Conservation (phyloP, 495 filamentous ascomycete genomes). For the Tricharina praecox region DNA sequence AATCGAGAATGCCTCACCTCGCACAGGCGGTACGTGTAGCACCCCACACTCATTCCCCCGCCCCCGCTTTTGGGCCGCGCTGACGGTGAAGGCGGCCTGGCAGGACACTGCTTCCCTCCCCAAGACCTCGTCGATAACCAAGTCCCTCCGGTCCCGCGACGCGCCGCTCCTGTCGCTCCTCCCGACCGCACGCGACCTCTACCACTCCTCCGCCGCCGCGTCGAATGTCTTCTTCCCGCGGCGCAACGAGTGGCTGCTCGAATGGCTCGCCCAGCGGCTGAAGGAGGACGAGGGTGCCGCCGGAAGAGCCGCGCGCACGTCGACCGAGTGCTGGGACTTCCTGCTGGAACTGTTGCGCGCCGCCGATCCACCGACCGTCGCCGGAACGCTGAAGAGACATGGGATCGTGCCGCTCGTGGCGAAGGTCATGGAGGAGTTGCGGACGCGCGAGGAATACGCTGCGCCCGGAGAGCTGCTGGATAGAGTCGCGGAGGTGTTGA, state of each 20-base stretch:
- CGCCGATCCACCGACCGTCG: conserved; percentile 1
- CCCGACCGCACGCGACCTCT: conserved; percentile 12
- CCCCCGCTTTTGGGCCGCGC: too few relatives aligned
- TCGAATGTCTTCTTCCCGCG: conserved; percentile 14
- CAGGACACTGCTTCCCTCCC: not conserved
- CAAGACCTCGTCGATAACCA: conserved; percentile 7
- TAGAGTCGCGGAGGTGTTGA: not conserved
- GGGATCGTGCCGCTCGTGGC: conserved; percentile 17
- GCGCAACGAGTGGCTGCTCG: conserved; percentile 23
- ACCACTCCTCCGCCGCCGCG: not conserved
- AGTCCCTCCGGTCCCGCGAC: conserved; percentile 20
- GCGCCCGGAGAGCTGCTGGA: conserved; percentile 1
- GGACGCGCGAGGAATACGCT: not conserved
- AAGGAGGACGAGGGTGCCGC: conserved; percentile 14
- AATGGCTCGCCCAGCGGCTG: conserved; percentile 22
- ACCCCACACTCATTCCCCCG: too few relatives aligned
- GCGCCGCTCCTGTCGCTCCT: conserved; percentile 11
- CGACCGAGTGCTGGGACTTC: conserved; percentile 17
- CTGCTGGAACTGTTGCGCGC: conserved; percentile 12
- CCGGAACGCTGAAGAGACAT: conserved; percentile 18
- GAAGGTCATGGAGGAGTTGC: conserved; percentile 9
- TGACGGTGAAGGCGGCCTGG: too few relatives aligned
- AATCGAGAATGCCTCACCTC: too few relatives aligned
- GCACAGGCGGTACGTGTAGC: too few relatives aligned
- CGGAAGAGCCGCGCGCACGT: conserved; percentile 6